These are phyloP conservation scores for Huntiella decipiens DNA, from an alignment of 2,329 filamentous ascomycete genomes.

Conservation along the genomic window DNA sequence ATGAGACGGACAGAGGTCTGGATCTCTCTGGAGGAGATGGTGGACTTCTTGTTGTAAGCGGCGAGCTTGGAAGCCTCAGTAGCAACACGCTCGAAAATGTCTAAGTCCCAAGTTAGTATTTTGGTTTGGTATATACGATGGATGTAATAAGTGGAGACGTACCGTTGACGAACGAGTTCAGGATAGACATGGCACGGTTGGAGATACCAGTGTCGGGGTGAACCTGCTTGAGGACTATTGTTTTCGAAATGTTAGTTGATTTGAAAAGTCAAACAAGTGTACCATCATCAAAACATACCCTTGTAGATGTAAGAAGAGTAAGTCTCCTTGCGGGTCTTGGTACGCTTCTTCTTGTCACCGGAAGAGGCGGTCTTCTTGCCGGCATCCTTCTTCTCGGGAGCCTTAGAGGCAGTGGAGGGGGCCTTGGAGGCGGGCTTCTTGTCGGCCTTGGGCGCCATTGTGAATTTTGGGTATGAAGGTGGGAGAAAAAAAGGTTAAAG, in stretches of 20 bases:
- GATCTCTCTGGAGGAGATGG: slow-evolving; percentile 97
- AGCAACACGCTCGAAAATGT: slow-evolving; percentile 98
- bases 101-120: slow-evolving; percentile 26
- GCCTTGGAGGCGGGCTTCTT: slow-evolving; percentile 99
- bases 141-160: slow-evolving; percentile 20
- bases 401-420: slow-evolving; percentile 51
- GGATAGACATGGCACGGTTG: slow-evolving; percentile 98
- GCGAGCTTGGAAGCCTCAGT: slow-evolving; percentile 98
- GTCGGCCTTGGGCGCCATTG: slow-evolving; percentile 96
- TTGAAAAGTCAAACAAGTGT: slow-evolving; percentile 1
- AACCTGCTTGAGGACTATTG: slow-evolving; percentile 97
- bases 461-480: slow-evolving; percentile 20
- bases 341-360: slow-evolving; percentile 99
- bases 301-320: slow-evolving; percentile 99
- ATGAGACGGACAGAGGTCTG: slow-evolving; percentile 96
- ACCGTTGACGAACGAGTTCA: slow-evolving; percentile 99
- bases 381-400: slow-evolving; percentile 93
- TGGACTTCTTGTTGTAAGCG: slow-evolving; percentile 99
- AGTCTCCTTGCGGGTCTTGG: slow-evolving; percentile 99
- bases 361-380: slow-evolving; percentile 97
- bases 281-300: slow-evolving; percentile 35
- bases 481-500: slow-evolving; percentile 9
- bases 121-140: background rate
- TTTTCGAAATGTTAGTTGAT: slow-evolving; percentile 11
- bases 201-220: slow-evolving; percentile 99